Evolutionary conservation across 140 eudicot species (phyloP).

Genomic region (Bidens hawaiensis): DNA sequence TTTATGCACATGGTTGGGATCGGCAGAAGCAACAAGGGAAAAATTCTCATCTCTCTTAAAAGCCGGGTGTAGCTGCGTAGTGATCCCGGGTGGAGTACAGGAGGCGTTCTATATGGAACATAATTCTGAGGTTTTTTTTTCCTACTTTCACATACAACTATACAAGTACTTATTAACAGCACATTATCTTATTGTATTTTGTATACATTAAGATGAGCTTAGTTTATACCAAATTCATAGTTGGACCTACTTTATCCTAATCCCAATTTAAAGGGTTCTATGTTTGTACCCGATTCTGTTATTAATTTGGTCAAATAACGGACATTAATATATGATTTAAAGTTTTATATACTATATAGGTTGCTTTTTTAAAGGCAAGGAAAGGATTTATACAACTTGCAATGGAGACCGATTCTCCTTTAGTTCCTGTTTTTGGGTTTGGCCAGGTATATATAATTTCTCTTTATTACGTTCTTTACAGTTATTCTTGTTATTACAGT

Average conservation of each 20-base stretch:
- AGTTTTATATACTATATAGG: conserved; percentile 24
- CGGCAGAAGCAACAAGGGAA: conserved; percentile 57
- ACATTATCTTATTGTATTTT: too few relatives aligned
- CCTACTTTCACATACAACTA: not conserved
- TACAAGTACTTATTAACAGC: too few relatives aligned
- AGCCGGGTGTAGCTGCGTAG: conserved; percentile 68
- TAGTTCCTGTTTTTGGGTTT: conserved; percentile 88
- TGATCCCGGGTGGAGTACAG: conserved; percentile 85
- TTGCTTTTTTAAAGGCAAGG: conserved; percentile 59
- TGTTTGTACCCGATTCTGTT: too few relatives aligned
- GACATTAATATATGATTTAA: not conserved
- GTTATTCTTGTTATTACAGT: not conserved
- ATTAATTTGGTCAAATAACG: not conserved
- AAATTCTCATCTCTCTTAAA: conserved; percentile 56
- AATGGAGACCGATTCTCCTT: conserved; percentile 60
- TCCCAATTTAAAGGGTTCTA: too few relatives aligned
- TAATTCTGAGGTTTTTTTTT: conserved; percentile 62
- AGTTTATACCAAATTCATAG: too few relatives aligned
- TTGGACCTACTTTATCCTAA: too few relatives aligned
- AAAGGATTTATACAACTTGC: conserved; percentile 84
- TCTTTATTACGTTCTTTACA: not conserved
- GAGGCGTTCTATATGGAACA: conserved; percentile 69
- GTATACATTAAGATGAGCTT: too few relatives aligned
- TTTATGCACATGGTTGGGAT: conserved; percentile 91
- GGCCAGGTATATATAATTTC: conserved; percentile 71